Conservation (phyloP, 257 asterid genomes). For the Coffea eugenioides region DNA sequence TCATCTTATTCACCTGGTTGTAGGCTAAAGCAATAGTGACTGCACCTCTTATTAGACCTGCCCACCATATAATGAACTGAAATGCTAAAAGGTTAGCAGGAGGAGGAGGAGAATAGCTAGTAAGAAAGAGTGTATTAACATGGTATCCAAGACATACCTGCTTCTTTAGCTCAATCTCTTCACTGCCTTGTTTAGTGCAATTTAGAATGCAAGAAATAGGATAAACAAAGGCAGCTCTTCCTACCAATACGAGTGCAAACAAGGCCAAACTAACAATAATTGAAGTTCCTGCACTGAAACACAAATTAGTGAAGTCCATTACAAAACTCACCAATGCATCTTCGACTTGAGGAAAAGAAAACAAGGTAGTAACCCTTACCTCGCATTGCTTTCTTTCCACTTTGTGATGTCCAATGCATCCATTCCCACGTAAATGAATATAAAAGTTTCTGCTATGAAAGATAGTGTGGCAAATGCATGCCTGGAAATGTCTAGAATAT, state of each 20-base stretch:
- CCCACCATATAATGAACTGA: constrained; percentile 67
- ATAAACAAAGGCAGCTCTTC: constrained; percentile 29
- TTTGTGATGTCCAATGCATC: constrained; percentile 70
- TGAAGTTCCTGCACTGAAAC: constrained; percentile 21
- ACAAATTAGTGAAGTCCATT: neutral
- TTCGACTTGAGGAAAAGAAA: neutral
- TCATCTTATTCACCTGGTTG: constrained; percentile 41
- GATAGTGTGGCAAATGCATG: constrained; percentile 70
- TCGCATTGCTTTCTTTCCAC: constrained; percentile 52
- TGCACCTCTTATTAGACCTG: constrained; percentile 71
- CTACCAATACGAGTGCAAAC: constrained; percentile 25
- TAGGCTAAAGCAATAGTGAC: constrained; percentile 70
- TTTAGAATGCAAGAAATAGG: constrained; percentile 18
- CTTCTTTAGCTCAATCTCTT: constrained; percentile 13
- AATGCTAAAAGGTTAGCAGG: neutral
- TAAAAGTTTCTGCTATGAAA: constrained; percentile 60
- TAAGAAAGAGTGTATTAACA: neutral
- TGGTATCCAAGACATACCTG: constrained; percentile 11
- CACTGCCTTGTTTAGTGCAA: constrained; percentile 13
- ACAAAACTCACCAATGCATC: too few species aligned
- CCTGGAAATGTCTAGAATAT: constrained; percentile 27
- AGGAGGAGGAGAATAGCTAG: neutral
- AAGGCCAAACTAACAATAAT: constrained; percentile 17
- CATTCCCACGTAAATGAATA: constrained; percentile 70
- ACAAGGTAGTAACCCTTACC: constrained; percentile 25